Base-by-base conservation (phyloP, 345 rosid species). In the Atalantia buxifolia region DNA sequence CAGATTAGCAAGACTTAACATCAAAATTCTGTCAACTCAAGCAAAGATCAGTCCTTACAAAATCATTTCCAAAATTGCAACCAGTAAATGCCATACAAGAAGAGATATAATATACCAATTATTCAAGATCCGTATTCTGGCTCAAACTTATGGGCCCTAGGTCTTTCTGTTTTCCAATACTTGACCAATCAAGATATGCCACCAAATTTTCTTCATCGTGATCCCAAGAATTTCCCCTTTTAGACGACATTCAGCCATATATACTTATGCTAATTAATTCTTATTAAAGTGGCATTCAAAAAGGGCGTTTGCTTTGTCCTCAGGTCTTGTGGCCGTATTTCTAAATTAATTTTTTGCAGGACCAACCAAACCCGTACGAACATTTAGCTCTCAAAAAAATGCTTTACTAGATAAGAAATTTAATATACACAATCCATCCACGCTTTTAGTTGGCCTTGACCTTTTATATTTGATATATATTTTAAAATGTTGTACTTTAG, bases 371-470 rank as follows among this genome's bases (percentile, higher is more conserved):
- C 63, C 72, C 33, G 22, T 63, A 30, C 33, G 13, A 4, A 25
- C 57, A 61, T 6, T 21, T 12, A 35, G 31, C 12, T 19, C n/a
- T 28, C 57, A n/a, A 72, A 9, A 56, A 33, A 56, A 28, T 56
- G 64, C 19, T 72, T 21, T 6, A 14, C 71, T 19, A 19, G 28
- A 61, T 60, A 40, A 61, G 7, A 61, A 61, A 6, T 38, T 8
- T 42, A 61, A 63, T 63, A 24, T 24, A 61, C 2, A 36, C 28
- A 61, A 60, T 38, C 69, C 45, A 9, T 21, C 19, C 55, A 30
- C 57, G 4, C 71, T 67, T 21, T 53, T 71, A 30, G 42, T 61
- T 61, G 38, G 18, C 67, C 67, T 59, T 38, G 68, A 74, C 77
- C 35, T 40, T 27, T 18, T 60, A 27, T n/a, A 74, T 27, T 30